Base-by-base conservation (phyloP, 257 asterid genomes). In the Gynochthodes officinalis region DNA sequence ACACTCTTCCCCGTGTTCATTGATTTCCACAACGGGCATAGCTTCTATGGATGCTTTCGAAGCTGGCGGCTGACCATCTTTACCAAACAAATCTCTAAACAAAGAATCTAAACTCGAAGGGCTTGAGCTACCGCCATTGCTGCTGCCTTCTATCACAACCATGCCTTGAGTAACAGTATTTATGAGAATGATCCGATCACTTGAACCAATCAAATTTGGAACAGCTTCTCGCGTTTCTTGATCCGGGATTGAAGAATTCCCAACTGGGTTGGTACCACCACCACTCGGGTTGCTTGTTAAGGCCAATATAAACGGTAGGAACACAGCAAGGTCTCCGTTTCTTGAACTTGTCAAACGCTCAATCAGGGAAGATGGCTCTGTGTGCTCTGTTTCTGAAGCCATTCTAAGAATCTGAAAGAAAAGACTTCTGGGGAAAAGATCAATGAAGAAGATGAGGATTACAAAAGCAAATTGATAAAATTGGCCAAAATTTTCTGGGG, bases 11-110 rank as follows among this genome's bases (percentile, higher is more conserved):
- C 82, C 89, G 0, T 35, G 71, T 12, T 71, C 80, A 5, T 10
- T 49, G 27, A 87, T 65, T 44, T 87, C 88, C 15, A 89, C 88
- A 25, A 16, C 77, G 32, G 57, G 76, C 79, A 91, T 32, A 0
- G 90, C 88, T 0, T 89, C 93, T 18, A 91, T 92, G 1, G 97
- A 86, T 1, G 90, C 85, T 61, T 84, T 86, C 1, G 96, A 88
- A 2, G 96, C 96, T 1, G 96, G 97, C 1, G 92, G 95, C 7
- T 73, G 88, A 3, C 91, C 93, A 9, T 57, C 76, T 67, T 86
- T 85, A 23, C 71, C 73, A 23, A 89, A 66, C 61, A 88, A n/a
- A 6, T 85, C 85, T 8, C 71, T 46, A 3, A 87, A 21, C 27
- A 83, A 48, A 4, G 87, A 58, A 1, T 82, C 89, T 9, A 87